Evolutionary conservation across 768 basidiomycete species (phyloP).

Genomic region (Kwoniella sp.): DNA sequence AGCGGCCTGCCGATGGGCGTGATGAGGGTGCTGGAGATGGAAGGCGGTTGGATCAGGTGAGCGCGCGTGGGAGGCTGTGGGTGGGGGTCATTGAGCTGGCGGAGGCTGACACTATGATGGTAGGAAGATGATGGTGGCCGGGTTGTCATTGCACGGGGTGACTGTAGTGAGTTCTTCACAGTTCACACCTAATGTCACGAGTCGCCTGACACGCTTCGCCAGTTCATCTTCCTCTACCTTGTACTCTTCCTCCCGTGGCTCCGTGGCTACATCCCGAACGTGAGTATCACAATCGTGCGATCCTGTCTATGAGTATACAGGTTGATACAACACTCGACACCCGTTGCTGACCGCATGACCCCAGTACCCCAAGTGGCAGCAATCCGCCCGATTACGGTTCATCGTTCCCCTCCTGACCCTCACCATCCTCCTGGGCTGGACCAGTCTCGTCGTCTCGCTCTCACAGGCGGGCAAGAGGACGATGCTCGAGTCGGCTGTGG

Average conservation of each 20-base stretch:
- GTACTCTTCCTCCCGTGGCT: conserved; percentile 46
- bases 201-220: neutral
- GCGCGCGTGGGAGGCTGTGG: neutral
- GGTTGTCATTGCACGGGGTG: conserved; percentile 28
- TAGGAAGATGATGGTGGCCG: conserved; percentile 28
- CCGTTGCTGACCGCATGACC: too few species aligned
- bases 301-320: too few species aligned
- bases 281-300: too few species aligned
- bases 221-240: conserved; percentile 49
- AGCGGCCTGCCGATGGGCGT: conserved; percentile 16
- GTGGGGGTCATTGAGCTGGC: neutral
- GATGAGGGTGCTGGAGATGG: conserved; percentile 7
- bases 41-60: conserved; percentile 24
- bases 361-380: conserved; percentile 48
- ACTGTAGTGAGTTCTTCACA: conserved; percentile 33
- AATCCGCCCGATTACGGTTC: conserved; percentile 36
- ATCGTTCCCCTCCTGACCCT: conserved; percentile 44
- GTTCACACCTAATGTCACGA: neutral
- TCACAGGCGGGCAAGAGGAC: conserved; percentile 32
- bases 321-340: too few species aligned
- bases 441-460: conserved; percentile 36
- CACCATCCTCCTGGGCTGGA: conserved; percentile 42
- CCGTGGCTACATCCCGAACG: conserved; percentile 46
- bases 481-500: conserved; percentile 11
- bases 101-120: neutral